Conservation (phyloP, 768 basidiomycete genomes). For the Auricularia sp. region DNA sequence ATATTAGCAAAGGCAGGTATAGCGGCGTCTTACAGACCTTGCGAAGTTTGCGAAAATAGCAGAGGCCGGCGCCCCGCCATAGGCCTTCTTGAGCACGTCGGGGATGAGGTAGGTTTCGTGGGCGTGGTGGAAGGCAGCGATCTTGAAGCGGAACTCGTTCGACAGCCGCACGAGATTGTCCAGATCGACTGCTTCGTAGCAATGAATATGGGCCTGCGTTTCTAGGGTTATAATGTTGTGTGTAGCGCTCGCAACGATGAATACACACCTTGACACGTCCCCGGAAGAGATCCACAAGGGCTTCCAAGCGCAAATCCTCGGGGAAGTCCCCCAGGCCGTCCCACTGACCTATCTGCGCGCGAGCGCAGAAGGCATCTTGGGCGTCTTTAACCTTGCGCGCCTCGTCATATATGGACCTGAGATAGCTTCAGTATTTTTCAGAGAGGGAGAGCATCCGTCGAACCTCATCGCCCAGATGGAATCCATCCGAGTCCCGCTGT, state of each 20-base stretch:
- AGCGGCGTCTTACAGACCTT: background rate
- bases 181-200: constrained; percentile 31
- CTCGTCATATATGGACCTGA: no score
- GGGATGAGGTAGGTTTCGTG: constrained; percentile 77
- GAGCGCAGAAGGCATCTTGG: no score
- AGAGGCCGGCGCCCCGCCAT: constrained; percentile 44
- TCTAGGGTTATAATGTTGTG: background rate
- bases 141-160: constrained; percentile 71
- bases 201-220: constrained; percentile 21
- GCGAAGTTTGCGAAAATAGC: constrained; percentile 51
- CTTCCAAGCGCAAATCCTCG: no score
- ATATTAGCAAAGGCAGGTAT: background rate
- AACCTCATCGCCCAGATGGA: constrained; percentile 50
- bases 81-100: constrained; percentile 58
- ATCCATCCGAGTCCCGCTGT: constrained; percentile 25
- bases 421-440: constrained; percentile 11
- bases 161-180: constrained; percentile 59
- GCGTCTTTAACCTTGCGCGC: no score
- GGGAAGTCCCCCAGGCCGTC: no score
- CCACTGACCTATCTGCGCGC: no score
- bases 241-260: constrained; percentile 22
- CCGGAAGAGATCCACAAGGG: no score
- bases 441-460: constrained; percentile 59
- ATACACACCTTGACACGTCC: constrained; percentile 3
- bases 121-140: constrained; percentile 71